Conservation (phyloP, 257 asterid species). For the Paraleonurus japonicus region DNA sequence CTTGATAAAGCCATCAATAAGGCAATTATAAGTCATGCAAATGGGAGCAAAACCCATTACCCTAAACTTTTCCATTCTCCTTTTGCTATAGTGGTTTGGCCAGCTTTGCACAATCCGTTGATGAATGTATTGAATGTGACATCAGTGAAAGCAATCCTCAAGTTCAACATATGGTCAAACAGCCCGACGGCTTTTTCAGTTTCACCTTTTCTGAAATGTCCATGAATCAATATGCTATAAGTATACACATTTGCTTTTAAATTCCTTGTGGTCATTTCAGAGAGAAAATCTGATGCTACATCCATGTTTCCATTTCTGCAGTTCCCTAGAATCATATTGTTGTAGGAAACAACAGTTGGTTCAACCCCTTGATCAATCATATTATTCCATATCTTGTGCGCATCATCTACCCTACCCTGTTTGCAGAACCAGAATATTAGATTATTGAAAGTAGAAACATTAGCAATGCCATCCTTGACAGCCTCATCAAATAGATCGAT, state of each 20-base stretch:
- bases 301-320: constrained; percentile 70
- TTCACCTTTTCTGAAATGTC: constrained; percentile 58
- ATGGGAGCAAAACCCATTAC: constrained; percentile 49
- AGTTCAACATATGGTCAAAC: constrained; percentile 58
- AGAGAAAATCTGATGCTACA: constrained; percentile 45
- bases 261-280: constrained; percentile 43
- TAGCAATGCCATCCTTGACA: constrained; percentile 53
- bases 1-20: constrained; percentile 74
- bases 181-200: constrained; percentile 50
- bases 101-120: constrained; percentile 65
- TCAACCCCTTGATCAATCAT: constrained; percentile 56
- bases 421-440: constrained; percentile 58
- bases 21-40: constrained; percentile 64
- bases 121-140: constrained; percentile 54
- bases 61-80: constrained; percentile 45
- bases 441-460: constrained; percentile 60
- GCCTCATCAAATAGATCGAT: constrained; percentile 50
- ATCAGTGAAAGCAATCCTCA: constrained; percentile 53
- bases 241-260: constrained; percentile 60
- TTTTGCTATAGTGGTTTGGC: constrained; percentile 51
- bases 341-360: constrained; percentile 56
- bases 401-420: constrained; percentile 52
- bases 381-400: constrained; percentile 50
- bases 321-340: constrained; percentile 61
- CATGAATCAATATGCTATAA: constrained; percentile 67